These are phyloP conservation scores for Volvox africanus DNA, from an alignment of 139 green algal species.

Conservation along the genomic window DNA sequence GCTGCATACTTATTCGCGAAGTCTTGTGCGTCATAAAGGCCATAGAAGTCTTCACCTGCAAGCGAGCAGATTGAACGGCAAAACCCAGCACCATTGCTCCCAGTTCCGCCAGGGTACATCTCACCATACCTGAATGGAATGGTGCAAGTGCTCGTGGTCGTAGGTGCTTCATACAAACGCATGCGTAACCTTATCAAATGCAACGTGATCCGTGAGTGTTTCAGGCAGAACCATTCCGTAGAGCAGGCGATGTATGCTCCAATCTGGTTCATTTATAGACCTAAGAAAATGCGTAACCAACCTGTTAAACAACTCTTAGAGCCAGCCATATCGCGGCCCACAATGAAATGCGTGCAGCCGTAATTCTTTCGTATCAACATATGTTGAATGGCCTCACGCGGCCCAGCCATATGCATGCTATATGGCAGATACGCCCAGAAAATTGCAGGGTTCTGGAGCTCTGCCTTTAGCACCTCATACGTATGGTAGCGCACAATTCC, in stretches of 20 bases:
- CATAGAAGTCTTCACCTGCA: slow-evolving; percentile 91
- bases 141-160: too few species aligned
- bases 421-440: slow-evolving; percentile 95
- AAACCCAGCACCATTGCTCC: too few species aligned
- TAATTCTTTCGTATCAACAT: slow-evolving; percentile 98
- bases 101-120: too few species aligned
- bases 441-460: slow-evolving; percentile 86
- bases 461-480: slow-evolving; percentile 94
- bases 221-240: too few species aligned
- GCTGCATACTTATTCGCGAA: slow-evolving; percentile 72
- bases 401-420: slow-evolving; percentile 96
- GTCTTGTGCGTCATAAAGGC: slow-evolving; percentile 86
- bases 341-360: slow-evolving; percentile 97
- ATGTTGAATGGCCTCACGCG: slow-evolving; percentile 94
- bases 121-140: too few species aligned
- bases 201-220: too few species aligned
- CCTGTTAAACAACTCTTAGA: slow-evolving; percentile 87
- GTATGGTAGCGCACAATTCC: slow-evolving; percentile 94
- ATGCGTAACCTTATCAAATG: too few species aligned
- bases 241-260: too few species aligned
- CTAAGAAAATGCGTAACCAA: too few species aligned
- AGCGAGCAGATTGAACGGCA: too few species aligned
- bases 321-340: slow-evolving; percentile 95
- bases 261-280: too few species aligned
- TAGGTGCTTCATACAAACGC: too few species aligned